Percentiles rank a stretch among this genome's conserved stretches.
These are phyloP conservation scores for Termitomyces sp. DNA, from an alignment of 1,284 basidiomycete genomes.

Conservation along the genomic window DNA sequence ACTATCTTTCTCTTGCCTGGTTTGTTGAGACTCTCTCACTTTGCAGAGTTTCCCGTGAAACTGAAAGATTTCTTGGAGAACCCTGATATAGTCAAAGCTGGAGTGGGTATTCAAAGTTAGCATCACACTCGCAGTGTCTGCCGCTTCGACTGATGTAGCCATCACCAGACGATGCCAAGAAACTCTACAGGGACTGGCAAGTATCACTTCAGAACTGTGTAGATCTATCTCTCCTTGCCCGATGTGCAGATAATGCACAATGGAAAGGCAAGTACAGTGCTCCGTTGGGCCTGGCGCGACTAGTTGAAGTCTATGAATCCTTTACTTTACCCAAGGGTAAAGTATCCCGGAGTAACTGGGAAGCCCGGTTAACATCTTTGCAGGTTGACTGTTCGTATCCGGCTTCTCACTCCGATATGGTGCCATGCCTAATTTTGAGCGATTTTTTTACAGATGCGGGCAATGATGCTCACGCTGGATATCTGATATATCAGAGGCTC, in stretches of 20 bases:
- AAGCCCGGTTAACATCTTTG: conserved; percentile 34
- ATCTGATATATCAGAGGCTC: conserved; percentile 44
- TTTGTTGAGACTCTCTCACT: background rate
- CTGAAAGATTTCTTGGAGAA: conserved; percentile 49
- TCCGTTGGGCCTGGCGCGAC: conserved; percentile 55
- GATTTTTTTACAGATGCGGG: conserved; percentile 51
- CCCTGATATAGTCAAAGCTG: conserved; percentile 51
- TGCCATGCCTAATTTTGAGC: conserved; percentile 1
- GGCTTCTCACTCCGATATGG: conserved; percentile 4
- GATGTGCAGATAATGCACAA: conserved; percentile 57
- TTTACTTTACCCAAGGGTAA: conserved; percentile 51
- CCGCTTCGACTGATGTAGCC: conserved; percentile 3
- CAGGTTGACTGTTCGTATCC: conserved; percentile 56
- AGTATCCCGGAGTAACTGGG: conserved; percentile 66
- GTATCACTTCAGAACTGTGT: conserved; percentile 54
- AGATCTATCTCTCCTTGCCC: conserved; percentile 63
- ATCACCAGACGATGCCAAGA: conserved; percentile 55
- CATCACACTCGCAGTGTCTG: conserved; percentile 5
- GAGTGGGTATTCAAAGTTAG: conserved; percentile 66
- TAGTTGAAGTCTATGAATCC: conserved; percentile 55
- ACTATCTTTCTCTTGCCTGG: background rate
- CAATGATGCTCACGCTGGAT: conserved; percentile 64
- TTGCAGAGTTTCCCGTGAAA: conserved; percentile 49
- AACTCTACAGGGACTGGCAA: conserved; percentile 51
- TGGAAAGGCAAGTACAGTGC: conserved; percentile 63